A percentile compares a stretch with the other conserved stretches of the same genome.
These are phyloP conservation scores for Aurinia saxatilis DNA, from an alignment of 345 rosid genomes.

Conservation along the genomic window DNA sequence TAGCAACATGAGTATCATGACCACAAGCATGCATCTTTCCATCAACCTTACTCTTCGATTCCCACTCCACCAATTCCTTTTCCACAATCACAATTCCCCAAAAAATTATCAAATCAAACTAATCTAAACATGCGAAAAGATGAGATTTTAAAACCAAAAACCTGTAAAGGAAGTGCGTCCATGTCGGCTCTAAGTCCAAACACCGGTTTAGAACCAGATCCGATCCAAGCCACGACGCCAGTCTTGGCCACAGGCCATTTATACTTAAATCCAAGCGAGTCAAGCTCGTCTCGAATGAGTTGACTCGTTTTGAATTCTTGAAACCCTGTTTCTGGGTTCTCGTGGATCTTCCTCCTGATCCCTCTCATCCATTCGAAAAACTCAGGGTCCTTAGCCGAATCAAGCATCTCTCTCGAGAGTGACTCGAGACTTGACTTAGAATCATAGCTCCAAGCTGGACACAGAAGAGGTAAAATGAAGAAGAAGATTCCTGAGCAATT, in stretches of 20 bases:
- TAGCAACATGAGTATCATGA: slow-evolving; percentile 68
- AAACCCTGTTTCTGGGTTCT: slow-evolving; percentile 66
- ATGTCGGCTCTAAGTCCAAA: slow-evolving; percentile 66
- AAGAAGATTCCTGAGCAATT: neutral
- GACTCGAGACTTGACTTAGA: slow-evolving; percentile 19
- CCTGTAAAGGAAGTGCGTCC: slow-evolving; percentile 79
- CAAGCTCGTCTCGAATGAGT: slow-evolving; percentile 51
- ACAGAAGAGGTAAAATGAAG: neutral
- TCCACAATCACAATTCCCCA: neutral
- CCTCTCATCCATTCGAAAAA: slow-evolving; percentile 60
- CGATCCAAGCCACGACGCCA: slow-evolving; percentile 56
- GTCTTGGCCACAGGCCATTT: slow-evolving; percentile 67
- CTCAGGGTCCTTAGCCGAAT: slow-evolving; percentile 44
- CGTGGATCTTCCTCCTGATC: slow-evolving; percentile 50
- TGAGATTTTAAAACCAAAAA: slow-evolving; percentile 2
- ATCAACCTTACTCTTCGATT: slow-evolving; percentile 52
- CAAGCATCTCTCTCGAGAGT: slow-evolving; percentile 32
- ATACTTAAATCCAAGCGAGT: slow-evolving; percentile 47
- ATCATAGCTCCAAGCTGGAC: slow-evolving; percentile 13
- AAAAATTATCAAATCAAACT: neutral
- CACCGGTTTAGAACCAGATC: slow-evolving; percentile 45
- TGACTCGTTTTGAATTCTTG: slow-evolving; percentile 57
- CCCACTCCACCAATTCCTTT: slow-evolving; percentile 75
- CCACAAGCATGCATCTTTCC: slow-evolving; percentile 83
- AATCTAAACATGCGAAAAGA: neutral